phyloP scores from a whole-genome alignment of 2,329 filamentous ascomycete species.

The Fusarium armeniacum region DNA sequence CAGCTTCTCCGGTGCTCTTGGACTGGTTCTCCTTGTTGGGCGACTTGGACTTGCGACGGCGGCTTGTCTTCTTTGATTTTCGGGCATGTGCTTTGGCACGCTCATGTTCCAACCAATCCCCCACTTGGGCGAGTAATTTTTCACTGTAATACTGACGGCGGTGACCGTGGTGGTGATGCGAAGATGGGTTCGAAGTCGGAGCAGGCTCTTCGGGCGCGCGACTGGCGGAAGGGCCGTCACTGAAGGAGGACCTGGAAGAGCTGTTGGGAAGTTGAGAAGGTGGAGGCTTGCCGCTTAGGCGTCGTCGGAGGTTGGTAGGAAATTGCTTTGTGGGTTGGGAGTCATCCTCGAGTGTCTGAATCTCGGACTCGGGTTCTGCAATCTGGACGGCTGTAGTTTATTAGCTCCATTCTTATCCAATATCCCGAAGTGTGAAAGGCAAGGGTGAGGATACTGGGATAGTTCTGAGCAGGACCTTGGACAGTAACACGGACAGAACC shows the following conservation, averaged over 20 bases:
- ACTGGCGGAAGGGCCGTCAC: constrained; percentile 50
- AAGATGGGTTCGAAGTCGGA: constrained; percentile 36
- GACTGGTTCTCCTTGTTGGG: constrained; percentile 52
- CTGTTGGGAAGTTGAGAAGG: constrained; percentile 51
- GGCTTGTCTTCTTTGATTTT: constrained; percentile 57
- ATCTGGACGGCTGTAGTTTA: constrained; percentile 67
- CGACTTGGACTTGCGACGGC: constrained; percentile 59
- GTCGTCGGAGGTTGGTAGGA: constrained; percentile 52
- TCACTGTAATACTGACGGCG: constrained; percentile 62
- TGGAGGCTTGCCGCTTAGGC: constrained; percentile 53
- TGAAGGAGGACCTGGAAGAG: constrained; percentile 63
- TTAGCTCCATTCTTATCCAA: constrained; percentile 39
- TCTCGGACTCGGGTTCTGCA: constrained; percentile 62
- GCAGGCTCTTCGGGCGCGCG: constrained; percentile 50
- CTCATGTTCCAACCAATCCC: constrained; percentile 87
- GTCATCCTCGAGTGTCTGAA: constrained; percentile 53
- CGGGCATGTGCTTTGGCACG: constrained; percentile 71
- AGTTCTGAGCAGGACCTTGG: constrained; percentile 6
- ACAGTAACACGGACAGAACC: neutral
- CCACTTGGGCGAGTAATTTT: constrained; percentile 79
- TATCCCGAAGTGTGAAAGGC: neutral
- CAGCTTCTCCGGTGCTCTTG: constrained; percentile 25
- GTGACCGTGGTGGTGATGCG: constrained; percentile 50
- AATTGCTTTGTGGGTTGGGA: constrained; percentile 51
- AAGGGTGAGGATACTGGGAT: constrained; percentile 12